These are phyloP conservation scores for Pseudovirgaria hyperparasitica DNA, from an alignment of 2,329 filamentous ascomycete species.

Conservation along the genomic window DNA sequence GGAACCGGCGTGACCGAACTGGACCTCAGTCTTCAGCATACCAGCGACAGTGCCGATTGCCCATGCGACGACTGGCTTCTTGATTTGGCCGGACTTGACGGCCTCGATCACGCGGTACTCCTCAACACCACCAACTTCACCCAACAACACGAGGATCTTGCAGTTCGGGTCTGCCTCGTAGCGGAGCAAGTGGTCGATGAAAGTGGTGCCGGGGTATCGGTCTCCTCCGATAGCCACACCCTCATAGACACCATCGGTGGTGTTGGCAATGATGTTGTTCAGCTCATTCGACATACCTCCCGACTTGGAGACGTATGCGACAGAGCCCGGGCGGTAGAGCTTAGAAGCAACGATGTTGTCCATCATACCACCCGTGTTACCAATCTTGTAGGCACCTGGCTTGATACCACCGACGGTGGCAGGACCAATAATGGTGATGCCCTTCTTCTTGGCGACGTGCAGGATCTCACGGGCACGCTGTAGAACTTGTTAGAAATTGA, in stretches of 20 bases:
- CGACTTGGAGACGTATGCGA: conserved; percentile 99
- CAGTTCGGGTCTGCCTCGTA: conserved; percentile 95
- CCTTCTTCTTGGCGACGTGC: conserved; percentile 94
- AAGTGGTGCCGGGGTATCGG: conserved; percentile 95
- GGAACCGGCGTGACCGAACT: conserved; percentile 96
- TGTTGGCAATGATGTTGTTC: conserved; percentile 98
- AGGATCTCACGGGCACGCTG: conserved; percentile 96
- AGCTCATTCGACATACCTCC: conserved; percentile 99
- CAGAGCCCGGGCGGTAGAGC: conserved; percentile 97
- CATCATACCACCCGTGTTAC: conserved; percentile 99
- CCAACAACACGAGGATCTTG: conserved; percentile 92
- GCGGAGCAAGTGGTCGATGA: conserved; percentile 95
- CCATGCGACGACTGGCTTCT: conserved; percentile 98
- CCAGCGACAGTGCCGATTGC: conserved; percentile 97
- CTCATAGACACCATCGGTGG: conserved; percentile 95
- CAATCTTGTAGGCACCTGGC: conserved; percentile 98
- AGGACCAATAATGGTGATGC: conserved; percentile 95
- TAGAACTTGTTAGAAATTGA: conserved; percentile 7
- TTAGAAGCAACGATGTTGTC: conserved; percentile 99
- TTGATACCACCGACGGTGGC: conserved; percentile 99
- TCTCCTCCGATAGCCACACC: conserved; percentile 99
- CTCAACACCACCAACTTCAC: conserved; percentile 98
- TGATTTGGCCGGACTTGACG: conserved; percentile 86
- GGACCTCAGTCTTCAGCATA: conserved; percentile 99
- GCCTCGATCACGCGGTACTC: conserved; percentile 99